Percentiles rank a stretch among this genome's conserved stretches.
Evolutionary conservation across 257 asterid genomes (phyloP).

Genomic region (Mitragyna speciosa): DNA sequence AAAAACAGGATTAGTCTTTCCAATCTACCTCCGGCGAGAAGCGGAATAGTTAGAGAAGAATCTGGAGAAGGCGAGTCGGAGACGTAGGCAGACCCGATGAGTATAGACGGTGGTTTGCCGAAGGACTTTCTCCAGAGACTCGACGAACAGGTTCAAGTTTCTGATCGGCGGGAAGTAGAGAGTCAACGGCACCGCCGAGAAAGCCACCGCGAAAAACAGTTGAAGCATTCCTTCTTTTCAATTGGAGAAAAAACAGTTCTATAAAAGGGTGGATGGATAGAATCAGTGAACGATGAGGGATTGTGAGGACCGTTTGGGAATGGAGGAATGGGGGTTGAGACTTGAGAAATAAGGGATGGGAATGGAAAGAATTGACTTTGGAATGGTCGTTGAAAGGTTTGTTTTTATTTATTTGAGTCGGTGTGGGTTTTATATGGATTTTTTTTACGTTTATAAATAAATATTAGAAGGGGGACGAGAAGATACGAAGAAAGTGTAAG

Average conservation of each 20-base stretch:
- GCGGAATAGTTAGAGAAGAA: slow-evolving; percentile 14
- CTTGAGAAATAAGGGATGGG: too few species aligned
- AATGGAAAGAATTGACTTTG: not conserved
- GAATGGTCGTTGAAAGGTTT: slow-evolving; percentile 1
- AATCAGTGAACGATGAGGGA: not conserved
- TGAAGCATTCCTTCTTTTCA: slow-evolving; percentile 29
- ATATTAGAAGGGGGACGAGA: too few species aligned
- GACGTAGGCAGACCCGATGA: slow-evolving; percentile 22
- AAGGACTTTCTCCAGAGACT: slow-evolving; percentile 29
- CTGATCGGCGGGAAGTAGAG: slow-evolving; percentile 39
- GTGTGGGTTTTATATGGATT: not conserved
- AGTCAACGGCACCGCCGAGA: slow-evolving; percentile 42
- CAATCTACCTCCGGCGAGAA: slow-evolving; percentile 4
- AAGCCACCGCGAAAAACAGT: slow-evolving; percentile 36
- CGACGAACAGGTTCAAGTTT: slow-evolving; percentile 36
- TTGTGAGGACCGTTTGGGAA: too few species aligned
- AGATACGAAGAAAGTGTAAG: too few species aligned
- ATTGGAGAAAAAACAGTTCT: not conserved
- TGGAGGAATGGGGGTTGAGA: not conserved
- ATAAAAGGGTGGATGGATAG: not conserved
- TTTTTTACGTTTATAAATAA: too few species aligned
- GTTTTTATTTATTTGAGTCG: not conserved
- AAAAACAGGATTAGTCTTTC: not conserved
- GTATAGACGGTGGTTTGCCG: slow-evolving; percentile 23
- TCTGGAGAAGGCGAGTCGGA: slow-evolving; percentile 28